Evolutionary conservation across 345 rosid species (phyloP).

Genomic region (Eucalyptus camaldulensis): DNA sequence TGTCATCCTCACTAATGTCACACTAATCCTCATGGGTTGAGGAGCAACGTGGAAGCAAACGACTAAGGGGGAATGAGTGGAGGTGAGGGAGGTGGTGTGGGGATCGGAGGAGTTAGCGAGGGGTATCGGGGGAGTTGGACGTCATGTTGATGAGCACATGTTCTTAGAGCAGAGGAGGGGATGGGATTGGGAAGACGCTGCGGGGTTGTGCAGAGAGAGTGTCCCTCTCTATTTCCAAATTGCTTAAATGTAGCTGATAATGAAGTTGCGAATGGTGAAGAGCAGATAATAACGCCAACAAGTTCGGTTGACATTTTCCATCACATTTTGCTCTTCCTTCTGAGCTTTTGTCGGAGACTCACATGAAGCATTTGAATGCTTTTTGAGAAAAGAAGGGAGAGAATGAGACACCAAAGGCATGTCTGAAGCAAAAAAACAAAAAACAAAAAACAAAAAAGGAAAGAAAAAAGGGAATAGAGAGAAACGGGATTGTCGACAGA

Average conservation of each 20-base stretch:
- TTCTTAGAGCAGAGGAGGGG: background rate
- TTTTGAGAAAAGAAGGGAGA: background rate
- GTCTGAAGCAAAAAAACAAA: accelerated
- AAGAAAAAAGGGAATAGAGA: background rate
- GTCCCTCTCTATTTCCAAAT: background rate
- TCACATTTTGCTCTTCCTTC: background rate
- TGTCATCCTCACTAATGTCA: accelerated
- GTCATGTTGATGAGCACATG: no score
- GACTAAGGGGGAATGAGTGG: accelerated
- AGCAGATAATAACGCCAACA: accelerated
- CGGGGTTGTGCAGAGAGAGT: accelerated
- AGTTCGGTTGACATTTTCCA: background rate
- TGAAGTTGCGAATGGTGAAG: accelerated
- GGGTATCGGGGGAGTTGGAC: background rate
- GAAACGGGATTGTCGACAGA: accelerated
- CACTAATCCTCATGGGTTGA: accelerated
- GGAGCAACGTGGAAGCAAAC: accelerated
- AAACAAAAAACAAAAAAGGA: no score
- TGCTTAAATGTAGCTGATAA: background rate
- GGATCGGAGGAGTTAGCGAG: accelerated
- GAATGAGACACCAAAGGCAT: accelerated
- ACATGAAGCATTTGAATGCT: background rate
- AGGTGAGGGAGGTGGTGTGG: accelerated
- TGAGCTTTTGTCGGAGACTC: background rate
- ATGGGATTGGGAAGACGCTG: accelerated